Conservation (phyloP, 1,284 basidiomycete genomes). For the Xerocomus amazonicus region DNA sequence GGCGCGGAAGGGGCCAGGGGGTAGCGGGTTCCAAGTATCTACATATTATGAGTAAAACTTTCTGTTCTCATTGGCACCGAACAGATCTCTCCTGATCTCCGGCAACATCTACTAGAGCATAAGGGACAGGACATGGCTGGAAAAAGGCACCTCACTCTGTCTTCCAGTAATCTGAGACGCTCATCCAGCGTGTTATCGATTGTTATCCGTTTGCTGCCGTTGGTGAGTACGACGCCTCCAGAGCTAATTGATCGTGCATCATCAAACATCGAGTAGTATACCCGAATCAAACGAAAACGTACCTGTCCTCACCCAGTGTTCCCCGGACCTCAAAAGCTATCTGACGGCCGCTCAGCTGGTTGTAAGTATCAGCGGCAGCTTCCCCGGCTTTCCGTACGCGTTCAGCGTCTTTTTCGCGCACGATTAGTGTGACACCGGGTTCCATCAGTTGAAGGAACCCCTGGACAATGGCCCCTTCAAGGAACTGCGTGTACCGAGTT, state of each 20-base stretch:
- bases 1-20: background rate
- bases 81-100: constrained; percentile 82
- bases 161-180: constrained; percentile 81
- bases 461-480: constrained; percentile 82
- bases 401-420: constrained; percentile 61
- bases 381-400: constrained; percentile 58
- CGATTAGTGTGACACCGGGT: constrained; percentile 56
- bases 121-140: background rate
- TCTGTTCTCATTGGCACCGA: constrained; percentile 82
- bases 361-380: constrained; percentile 62
- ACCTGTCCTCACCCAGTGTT: constrained; percentile 72
- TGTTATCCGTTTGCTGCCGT: constrained; percentile 73
- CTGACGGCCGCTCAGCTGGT: constrained; percentile 71
- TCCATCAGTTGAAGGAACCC: constrained; percentile 73
- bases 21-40: background rate
- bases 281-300: constrained; percentile 25
- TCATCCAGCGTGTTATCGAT: constrained; percentile 93
- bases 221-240: constrained; percentile 79
- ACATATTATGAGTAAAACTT: constrained; percentile 68
- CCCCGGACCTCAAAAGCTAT: constrained; percentile 64
- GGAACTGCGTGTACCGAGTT: constrained; percentile 71
- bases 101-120: constrained; percentile 75
- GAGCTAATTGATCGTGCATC: constrained; percentile 40
- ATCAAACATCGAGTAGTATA: background rate
- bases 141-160: constrained; percentile 56